phyloP scores from a whole-genome alignment of 108 stramenopile species.

The Seminavis robusta region DNA sequence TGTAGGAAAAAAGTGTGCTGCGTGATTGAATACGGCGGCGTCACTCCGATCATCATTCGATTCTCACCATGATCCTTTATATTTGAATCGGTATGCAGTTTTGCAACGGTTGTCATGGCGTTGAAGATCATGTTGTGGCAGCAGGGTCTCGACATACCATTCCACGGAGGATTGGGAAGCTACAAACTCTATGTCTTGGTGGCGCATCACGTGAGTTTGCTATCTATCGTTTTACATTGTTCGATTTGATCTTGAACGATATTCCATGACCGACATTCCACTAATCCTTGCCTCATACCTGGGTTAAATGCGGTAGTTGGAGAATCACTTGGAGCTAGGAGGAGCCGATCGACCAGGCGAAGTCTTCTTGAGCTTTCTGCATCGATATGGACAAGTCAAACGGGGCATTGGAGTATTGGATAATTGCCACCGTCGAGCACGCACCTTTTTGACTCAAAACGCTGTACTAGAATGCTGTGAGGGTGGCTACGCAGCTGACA shows the following conservation, averaged over 20 bases:
- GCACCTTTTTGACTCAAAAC: not conserved
- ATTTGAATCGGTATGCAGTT: slow-evolving; percentile 24
- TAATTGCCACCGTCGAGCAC: no score
- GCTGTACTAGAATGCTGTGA: not conserved
- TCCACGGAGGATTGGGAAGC: slow-evolving; percentile 89
- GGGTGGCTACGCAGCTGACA: not conserved
- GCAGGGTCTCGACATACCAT: slow-evolving; percentile 86
- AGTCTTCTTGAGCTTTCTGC: slow-evolving; percentile 41
- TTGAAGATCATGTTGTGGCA: slow-evolving; percentile 78
- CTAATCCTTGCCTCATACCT: not conserved
- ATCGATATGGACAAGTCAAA: slow-evolving; percentile 35
- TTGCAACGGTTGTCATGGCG: slow-evolving; percentile 64
- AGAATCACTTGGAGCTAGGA: slow-evolving; percentile 41
- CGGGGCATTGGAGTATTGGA: not conserved
- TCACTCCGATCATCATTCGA: not conserved
- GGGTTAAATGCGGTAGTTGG: slow-evolving; percentile 7
- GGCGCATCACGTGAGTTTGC: slow-evolving; percentile 66
- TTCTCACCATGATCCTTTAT: slow-evolving; percentile 6
- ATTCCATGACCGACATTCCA: not conserved
- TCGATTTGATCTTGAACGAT: not conserved
- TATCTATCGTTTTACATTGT: not conserved
- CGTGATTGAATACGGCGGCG: not conserved
- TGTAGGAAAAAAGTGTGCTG: not conserved
- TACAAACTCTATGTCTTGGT: slow-evolving; percentile 88
- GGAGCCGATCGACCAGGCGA: slow-evolving; percentile 42